Base-by-base conservation (phyloP, 495 filamentous ascomycete species). In the Bombardia bombarda region DNA sequence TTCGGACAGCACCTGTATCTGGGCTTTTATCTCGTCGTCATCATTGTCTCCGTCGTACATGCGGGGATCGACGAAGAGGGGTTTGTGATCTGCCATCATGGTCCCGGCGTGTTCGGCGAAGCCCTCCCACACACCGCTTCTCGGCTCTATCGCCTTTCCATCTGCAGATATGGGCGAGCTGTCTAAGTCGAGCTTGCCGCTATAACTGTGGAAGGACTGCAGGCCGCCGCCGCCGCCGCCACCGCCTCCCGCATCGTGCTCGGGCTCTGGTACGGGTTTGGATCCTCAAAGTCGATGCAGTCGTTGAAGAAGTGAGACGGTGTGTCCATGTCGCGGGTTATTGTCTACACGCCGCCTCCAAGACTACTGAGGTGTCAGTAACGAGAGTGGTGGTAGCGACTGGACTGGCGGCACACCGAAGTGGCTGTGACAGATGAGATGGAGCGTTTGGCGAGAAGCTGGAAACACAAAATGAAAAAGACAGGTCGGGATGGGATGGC, bases 231-330 rank as follows among this genome's bases (percentile, higher is more conserved):
- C 33, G 28, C 42, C 31, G 39, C 23, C 32, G 34, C 35, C 42
- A 4, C 17, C 34, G 7, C 26, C 46, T n/a, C n/a, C n/a, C 5
- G 17, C 46, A 33, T 51, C 51, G 1, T 48, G 44, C 9, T 55
- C 54, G 17, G 49, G 18, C 49, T 52, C 14, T 52, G 46, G 33
- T 53, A 57, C 13, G 54, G n/a, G 28, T 39, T 41, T 14, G 49
- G 38, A 24, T 51, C 57, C n/a, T 49, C 53, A 23, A 55, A 47
- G 36, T 50, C 50, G 19, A 61, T 19, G 25, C 40, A 57, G 32
- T 61, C 53, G 36, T 38, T 49, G 30, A 59, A 61, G 47, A 58
- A 61, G 34, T 57, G 53, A 13, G 58, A 43, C 3, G 56, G 26
- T 18, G 45, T 42, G 39, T 57, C 51, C 58, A 61, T 61, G 22